Conservation (phyloP, 139 green algal genomes). For the Mesostigma viride region DNA sequence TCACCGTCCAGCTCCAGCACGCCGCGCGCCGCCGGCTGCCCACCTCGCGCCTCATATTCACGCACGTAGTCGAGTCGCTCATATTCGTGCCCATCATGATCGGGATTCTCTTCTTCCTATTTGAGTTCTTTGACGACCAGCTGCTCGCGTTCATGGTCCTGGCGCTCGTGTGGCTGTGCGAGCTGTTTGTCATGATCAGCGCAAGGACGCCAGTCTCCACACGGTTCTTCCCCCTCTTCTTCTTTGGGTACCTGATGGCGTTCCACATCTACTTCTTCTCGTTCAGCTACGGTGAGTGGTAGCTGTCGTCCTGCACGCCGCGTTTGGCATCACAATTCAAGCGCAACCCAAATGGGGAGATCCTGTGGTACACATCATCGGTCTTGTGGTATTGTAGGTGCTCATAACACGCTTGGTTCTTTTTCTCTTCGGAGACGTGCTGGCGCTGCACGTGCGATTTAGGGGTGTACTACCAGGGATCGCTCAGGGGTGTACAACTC, state of each 20-base stretch:
- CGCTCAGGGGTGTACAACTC: no score
- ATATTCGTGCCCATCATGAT: slow-evolving; percentile 39
- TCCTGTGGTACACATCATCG: no score
- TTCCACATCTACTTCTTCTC: slow-evolving; percentile 43
- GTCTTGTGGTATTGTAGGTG: no score
- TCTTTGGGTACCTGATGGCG: slow-evolving; percentile 36
- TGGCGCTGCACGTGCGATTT: no score
- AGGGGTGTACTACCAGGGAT: no score
- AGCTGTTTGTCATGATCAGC: slow-evolving; percentile 34
- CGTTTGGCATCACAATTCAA: no score
- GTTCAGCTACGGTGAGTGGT: slow-evolving; percentile 31
- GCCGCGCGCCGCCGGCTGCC: slow-evolving; percentile 28
- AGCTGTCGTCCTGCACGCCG: no score
- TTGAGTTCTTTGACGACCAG: slow-evolving; percentile 39
- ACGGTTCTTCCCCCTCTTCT: slow-evolving; percentile 33
- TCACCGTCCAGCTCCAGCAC: slow-evolving; percentile 34
- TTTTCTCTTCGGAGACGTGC: no score
- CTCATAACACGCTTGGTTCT: no score
- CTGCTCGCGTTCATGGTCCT: slow-evolving; percentile 35
- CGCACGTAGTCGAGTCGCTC: slow-evolving; percentile 32
- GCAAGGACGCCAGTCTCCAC: slow-evolving; percentile 20
- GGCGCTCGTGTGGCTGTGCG: slow-evolving; percentile 34
- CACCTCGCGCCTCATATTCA: slow-evolving; percentile 32
- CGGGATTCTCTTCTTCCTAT: slow-evolving; percentile 37
- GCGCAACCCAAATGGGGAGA: neutral